These are phyloP conservation scores for Tubosaeta sp. DNA, from an alignment of 768 basidiomycete genomes.

Conservation along the genomic window DNA sequence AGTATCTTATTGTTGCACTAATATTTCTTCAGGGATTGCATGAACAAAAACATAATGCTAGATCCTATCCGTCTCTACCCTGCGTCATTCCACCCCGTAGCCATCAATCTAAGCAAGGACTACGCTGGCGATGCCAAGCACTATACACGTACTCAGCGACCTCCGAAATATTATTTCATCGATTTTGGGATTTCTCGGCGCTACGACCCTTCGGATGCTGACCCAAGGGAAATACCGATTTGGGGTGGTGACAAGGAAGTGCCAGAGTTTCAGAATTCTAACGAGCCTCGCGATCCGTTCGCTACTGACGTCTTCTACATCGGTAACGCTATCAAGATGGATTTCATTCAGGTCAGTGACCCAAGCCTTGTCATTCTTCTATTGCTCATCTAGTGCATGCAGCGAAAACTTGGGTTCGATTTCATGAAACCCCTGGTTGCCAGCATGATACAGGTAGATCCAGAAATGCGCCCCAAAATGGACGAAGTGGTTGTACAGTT, in stretches of 20 bases:
- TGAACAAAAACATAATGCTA: slow-evolving; percentile 31
- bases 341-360: slow-evolving; percentile 29
- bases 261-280: slow-evolving; percentile 33
- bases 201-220: too few species aligned
- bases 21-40: slow-evolving; percentile 21
- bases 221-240: too few species aligned
- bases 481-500: slow-evolving; percentile 31
- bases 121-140: slow-evolving; percentile 18
- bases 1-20: not conserved
- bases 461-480: slow-evolving; percentile 33
- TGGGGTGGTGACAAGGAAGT: slow-evolving; percentile 6
- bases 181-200: too few species aligned
- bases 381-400: too few species aligned
- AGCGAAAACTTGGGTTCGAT: slow-evolving; percentile 11
- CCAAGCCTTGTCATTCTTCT: too few species aligned
- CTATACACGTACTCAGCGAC: slow-evolving; percentile 24
- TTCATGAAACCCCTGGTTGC: slow-evolving; percentile 32
- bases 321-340: slow-evolving; percentile 14
- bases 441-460: slow-evolving; percentile 36
- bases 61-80: slow-evolving; percentile 25
- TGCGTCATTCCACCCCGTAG: slow-evolving; percentile 24
- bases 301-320: slow-evolving; percentile 37
- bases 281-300: slow-evolving; percentile 35
- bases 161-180: too few species aligned
- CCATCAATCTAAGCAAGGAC: slow-evolving; percentile 13